Evolutionary conservation across 352 stramenopile genomes (phyloP).

Genomic region (Phytopythium delawarense): DNA sequence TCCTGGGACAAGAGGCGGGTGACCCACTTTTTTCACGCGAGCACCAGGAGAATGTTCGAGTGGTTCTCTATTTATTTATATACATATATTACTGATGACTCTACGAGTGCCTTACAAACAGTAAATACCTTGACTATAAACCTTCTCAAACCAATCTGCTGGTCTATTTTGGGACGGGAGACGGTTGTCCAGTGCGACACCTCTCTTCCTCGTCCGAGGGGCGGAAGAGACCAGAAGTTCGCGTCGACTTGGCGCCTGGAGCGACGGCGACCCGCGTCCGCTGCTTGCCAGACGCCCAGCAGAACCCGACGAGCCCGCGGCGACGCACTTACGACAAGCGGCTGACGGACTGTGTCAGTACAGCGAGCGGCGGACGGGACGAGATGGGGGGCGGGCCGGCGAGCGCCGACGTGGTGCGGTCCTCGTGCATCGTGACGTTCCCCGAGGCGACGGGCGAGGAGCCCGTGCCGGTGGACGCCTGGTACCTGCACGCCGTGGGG

Average conservation of each 20-base stretch:
- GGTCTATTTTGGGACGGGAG: neutral
- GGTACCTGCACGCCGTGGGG: slow-evolving; percentile 73
- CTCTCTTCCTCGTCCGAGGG: neutral
- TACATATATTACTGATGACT: neutral
- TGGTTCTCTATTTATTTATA: neutral
- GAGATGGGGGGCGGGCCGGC: slow-evolving; percentile 66
- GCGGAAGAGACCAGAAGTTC: slow-evolving; percentile 3
- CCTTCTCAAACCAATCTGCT: neutral
- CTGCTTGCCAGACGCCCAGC: neutral
- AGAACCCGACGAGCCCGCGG: neutral
- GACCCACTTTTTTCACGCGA: slow-evolving; percentile 1
- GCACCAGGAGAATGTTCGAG: neutral
- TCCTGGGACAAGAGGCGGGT: neutral
- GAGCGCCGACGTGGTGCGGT: slow-evolving; percentile 69
- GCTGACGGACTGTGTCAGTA: too few species aligned
- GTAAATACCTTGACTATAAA: too few species aligned
- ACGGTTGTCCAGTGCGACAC: neutral
- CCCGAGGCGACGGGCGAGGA: slow-evolving; percentile 61
- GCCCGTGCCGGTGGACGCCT: slow-evolving; percentile 77
- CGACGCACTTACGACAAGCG: too few species aligned
- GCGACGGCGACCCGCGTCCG: too few species aligned
- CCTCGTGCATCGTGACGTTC: slow-evolving; percentile 82
- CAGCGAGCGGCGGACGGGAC: neutral
- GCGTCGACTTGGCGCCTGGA: neutral
- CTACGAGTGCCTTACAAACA: too few species aligned